Base-by-base conservation (phyloP, 495 filamentous ascomycete genomes). In the Penicillium verhagenii region DNA sequence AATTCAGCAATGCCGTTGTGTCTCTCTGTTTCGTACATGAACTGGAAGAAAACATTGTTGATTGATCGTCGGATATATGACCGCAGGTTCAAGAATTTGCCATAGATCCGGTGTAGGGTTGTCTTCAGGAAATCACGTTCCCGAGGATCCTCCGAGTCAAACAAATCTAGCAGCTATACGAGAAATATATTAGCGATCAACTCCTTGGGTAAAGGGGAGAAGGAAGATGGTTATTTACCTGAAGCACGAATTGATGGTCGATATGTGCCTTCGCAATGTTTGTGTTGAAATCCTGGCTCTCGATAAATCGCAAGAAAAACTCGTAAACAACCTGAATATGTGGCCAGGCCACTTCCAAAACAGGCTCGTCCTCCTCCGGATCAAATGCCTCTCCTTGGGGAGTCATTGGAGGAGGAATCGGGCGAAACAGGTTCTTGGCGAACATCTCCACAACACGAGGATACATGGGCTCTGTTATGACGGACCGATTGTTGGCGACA, bases 31-130 rank as follows among this genome's bases (percentile, higher is more conserved):
- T 99, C 94, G 66, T 99, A 99, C 54, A 88, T 89, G 72, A 99
- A 99, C 68, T 99, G 94, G 82, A 99, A 99, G 79, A 99, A 99
- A 62, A 99, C 94, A 66, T 99, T 97, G 80, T 99, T 97, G 78
- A 99, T 99, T 35, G 95, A 97, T 60, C 94, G 86, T 65, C 94
- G 83, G 63, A 99, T 99, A 72, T 92, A 99, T 10, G 95, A 97
- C 29, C 94, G 85, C 33, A 99, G 79, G 69, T 99, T 99, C 51
- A 99, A 79, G 77, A 99, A 99, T 75, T 99, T 99, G 58, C 94
- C 94, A 63, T 99, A 99, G 65, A 99, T 99, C 43, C 94, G 86
- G 75, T 99, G 94, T 50, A 99, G 72, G 6, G 94, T 99, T 1
- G 94, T 99, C 77, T 99, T 99, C 35, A 99, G 74, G 70, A 99